Conservation (phyloP, 2,329 filamentous ascomycete species). For the Metarhizium brunneum region DNA sequence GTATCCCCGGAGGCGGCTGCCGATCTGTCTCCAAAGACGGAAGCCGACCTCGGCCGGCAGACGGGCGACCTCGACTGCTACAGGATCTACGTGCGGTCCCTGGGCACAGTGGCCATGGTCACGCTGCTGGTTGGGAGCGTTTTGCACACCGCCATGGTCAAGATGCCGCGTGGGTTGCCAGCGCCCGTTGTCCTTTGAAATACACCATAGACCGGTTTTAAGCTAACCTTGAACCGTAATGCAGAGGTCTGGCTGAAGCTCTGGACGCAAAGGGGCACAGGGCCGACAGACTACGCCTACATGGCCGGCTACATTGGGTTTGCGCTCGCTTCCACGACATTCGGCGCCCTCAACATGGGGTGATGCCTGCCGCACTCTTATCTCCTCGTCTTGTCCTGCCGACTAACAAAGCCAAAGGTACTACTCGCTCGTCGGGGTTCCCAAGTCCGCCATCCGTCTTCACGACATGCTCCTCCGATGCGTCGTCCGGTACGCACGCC, state of each 20-base stretch:
- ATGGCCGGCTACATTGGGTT: conserved; percentile 16
- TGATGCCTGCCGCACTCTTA: background rate
- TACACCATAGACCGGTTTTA: background rate
- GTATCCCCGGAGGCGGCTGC: background rate
- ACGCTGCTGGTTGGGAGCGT: conserved; percentile 9
- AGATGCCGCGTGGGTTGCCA: conserved; percentile 15
- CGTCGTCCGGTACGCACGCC: conserved; percentile 7
- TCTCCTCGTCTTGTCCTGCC: no score
- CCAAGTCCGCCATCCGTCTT: conserved; percentile 14
- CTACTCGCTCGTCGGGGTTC: conserved; percentile 15
- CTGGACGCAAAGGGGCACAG: conserved; percentile 16
- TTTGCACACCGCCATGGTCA: conserved; percentile 9
- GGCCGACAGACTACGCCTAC: conserved; percentile 10
- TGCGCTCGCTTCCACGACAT: conserved; percentile 8
- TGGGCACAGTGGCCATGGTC: conserved; percentile 14
- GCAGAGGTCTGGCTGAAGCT: conserved; percentile 18
- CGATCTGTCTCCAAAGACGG: conserved; percentile 2
- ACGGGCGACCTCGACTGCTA: conserved; percentile 20
- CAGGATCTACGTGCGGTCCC: conserved; percentile 17
- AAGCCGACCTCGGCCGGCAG: conserved; percentile 16
- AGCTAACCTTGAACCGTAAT: background rate
- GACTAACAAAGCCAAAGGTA: conserved; percentile 7
- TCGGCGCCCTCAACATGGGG: conserved; percentile 8
- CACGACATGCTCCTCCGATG: conserved; percentile 14
- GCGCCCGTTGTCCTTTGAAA: background rate